These are phyloP conservation scores for Penicillium maclennaniae DNA, from an alignment of 495 filamentous ascomycete species.

Conservation along the genomic window DNA sequence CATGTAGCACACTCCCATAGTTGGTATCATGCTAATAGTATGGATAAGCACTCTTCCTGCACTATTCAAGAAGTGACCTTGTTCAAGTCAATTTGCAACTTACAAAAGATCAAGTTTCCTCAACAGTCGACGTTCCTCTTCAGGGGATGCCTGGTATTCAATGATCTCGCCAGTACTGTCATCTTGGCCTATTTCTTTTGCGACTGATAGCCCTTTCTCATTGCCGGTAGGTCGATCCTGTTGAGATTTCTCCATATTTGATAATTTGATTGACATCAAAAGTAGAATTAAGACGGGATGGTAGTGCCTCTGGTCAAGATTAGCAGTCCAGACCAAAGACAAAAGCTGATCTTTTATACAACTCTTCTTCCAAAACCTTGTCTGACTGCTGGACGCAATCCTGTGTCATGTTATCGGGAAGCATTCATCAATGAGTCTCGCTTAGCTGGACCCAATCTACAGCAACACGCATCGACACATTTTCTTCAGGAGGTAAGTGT, in stretches of 20 bases:
- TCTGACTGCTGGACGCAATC: not conserved
- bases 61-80: not conserved
- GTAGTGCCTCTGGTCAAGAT: not conserved
- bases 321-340: not conserved
- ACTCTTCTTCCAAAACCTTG: not conserved
- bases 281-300: not conserved
- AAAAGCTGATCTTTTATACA: not conserved
- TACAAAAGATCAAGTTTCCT: constrained; percentile 1
- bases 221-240: not conserved
- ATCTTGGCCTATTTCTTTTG: not conserved
- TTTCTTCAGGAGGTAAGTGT: too few relatives aligned
- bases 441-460: too few relatives aligned
- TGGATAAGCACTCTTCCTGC: not conserved
- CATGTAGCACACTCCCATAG: constrained; percentile 45
- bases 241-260: not conserved
- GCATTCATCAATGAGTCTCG: too few relatives aligned
- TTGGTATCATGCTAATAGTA: constrained; percentile 34
- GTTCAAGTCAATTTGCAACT: not conserved
- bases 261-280: not conserved
- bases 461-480: too few relatives aligned
- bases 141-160: not conserved
- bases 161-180: not conserved
- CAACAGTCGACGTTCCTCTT: not conserved
- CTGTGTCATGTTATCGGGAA: not conserved
- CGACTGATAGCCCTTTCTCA: not conserved